These are phyloP conservation scores for Decorospora gaudefroyi DNA, from an alignment of 2,329 filamentous ascomycete genomes.

Conservation along the genomic window DNA sequence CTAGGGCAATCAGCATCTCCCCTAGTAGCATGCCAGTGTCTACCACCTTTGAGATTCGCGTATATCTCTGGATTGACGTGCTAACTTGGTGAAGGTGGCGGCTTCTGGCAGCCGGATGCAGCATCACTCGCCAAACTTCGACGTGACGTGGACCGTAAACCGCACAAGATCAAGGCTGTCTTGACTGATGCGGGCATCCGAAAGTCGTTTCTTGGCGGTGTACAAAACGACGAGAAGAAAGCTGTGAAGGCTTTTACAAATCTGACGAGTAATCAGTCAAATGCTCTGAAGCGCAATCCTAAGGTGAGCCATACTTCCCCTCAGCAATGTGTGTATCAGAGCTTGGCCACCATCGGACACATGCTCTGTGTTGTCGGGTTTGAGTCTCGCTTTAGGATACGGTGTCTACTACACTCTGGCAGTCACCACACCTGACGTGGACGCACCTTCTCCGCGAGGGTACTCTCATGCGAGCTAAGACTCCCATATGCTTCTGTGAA, in stretches of 20 bases:
- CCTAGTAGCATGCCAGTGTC: background rate
- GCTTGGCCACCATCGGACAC: background rate
- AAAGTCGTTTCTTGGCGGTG: constrained; percentile 65
- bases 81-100: constrained; percentile 63
- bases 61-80: background rate
- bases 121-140: constrained; percentile 69
- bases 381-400: constrained; percentile 2
- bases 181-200: constrained; percentile 66
- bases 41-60: background rate
- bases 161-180: constrained; percentile 69
- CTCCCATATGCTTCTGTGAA: background rate
- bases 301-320: constrained; percentile 65
- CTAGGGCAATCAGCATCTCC: background rate
- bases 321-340: constrained; percentile 1
- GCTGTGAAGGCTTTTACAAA: constrained; percentile 69
- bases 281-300: constrained; percentile 81
- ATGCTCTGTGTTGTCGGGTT: background rate
- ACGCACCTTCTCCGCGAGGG: constrained; percentile 3
- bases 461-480: background rate
- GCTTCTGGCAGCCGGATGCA: constrained; percentile 78
- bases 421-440: constrained; percentile 3
- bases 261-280: constrained; percentile 64
- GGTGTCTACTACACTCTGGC: constrained; percentile 3
- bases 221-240: constrained; percentile 60
- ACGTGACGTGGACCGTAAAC: constrained; percentile 73